These are phyloP conservation scores for Anisogramma anomala DNA, from an alignment of 2,329 filamentous ascomycete genomes.

Conservation along the genomic window DNA sequence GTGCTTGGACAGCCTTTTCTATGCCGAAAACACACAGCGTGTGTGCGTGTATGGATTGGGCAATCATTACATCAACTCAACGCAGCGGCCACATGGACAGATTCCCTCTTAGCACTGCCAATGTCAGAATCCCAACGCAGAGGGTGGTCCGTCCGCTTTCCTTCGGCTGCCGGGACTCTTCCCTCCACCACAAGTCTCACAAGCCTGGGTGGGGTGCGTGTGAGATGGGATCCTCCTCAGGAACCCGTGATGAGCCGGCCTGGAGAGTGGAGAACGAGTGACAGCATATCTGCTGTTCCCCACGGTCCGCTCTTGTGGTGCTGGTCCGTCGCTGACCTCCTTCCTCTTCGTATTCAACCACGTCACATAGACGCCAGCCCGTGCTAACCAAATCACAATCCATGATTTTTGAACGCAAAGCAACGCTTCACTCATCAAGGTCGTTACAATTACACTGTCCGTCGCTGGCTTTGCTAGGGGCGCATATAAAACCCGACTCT, in stretches of 20 bases:
- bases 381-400: conserved; percentile 7
- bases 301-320: too few relatives aligned
- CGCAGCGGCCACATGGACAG: not conserved
- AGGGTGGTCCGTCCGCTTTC: too few relatives aligned
- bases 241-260: too few relatives aligned
- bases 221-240: too few relatives aligned
- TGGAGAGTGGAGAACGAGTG: too few relatives aligned
- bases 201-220: too few relatives aligned
- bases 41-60: not conserved
- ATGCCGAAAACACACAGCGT: not conserved
- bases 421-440: conserved; percentile 8
- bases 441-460: conserved; percentile 14
- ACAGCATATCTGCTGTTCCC: too few relatives aligned
- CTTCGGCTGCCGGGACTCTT: too few relatives aligned
- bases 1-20: not conserved
- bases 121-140: too few relatives aligned
- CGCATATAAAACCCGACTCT: not conserved
- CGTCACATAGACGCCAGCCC: conserved; percentile 6
- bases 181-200: too few relatives aligned
- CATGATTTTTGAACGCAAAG: conserved; percentile 8
- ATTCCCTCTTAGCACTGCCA: too few relatives aligned
- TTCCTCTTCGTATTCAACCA: not conserved
- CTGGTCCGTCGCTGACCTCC: not conserved
- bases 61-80: not conserved
- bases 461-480: not conserved